Evolutionary conservation across 768 basidiomycete species (phyloP).

Genomic region (Tylopilus vinaceipallidus): DNA sequence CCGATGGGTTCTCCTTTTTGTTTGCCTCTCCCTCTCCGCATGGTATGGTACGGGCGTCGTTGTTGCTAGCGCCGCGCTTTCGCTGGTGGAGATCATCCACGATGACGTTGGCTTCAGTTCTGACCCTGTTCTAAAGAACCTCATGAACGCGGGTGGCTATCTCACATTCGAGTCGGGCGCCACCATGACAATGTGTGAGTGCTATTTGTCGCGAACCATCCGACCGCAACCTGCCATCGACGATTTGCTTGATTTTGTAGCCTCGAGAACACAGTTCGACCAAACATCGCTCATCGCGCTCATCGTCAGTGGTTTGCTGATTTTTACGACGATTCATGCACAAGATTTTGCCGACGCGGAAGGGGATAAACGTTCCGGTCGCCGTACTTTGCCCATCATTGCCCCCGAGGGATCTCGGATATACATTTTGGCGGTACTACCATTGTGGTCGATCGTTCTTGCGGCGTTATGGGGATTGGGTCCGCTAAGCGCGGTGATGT

Average conservation of each 20-base stretch:
- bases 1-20: conserved; percentile 32
- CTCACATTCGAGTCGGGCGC: conserved; percentile 35
- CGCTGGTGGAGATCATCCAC: conserved; percentile 23
- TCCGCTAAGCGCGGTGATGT: conserved; percentile 4
- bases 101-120: conserved; percentile 30
- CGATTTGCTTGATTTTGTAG: neutral
- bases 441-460: conserved; percentile 9
- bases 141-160: conserved; percentile 33
- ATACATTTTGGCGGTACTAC: conserved; percentile 12
- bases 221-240: neutral
- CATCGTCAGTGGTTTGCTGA: conserved; percentile 27
- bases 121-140: conserved; percentile 30
- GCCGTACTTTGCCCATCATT: conserved; percentile 32
- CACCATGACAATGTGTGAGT: conserved; percentile 28
- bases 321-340: conserved; percentile 37
- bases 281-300: conserved; percentile 18
- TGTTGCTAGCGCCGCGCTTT: conserved; percentile 21
- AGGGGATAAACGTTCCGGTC: conserved; percentile 30
- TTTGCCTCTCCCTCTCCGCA: conserved; percentile 28
- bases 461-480: conserved; percentile 8
- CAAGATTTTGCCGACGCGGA: conserved; percentile 35
- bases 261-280: conserved; percentile 9
- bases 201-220: neutral
- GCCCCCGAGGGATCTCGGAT: conserved; percentile 14
- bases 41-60: conserved; percentile 19